Conservation (phyloP, 2,329 filamentous ascomycete genomes). For the Diaporthe australafricana region DNA sequence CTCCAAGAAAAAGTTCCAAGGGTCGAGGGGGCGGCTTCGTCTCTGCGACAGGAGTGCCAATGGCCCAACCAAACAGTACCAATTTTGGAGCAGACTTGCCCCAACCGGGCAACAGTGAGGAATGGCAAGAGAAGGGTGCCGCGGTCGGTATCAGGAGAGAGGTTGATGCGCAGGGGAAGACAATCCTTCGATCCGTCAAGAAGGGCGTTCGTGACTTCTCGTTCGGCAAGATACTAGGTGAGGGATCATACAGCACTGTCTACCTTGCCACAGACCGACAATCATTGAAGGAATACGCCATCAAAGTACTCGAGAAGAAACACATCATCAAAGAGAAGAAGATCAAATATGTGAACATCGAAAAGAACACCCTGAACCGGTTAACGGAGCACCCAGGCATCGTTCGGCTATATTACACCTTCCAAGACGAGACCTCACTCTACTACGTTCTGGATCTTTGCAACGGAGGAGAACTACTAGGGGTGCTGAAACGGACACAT, state of each 20-base stretch:
- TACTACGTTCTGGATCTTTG: slow-evolving; percentile 98
- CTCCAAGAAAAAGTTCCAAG: slow-evolving; percentile 81
- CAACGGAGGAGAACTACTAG: slow-evolving; percentile 89
- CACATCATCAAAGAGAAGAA: slow-evolving; percentile 99
- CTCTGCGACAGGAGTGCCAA: slow-evolving; percentile 57
- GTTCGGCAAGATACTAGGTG: slow-evolving; percentile 90
- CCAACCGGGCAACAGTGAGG: slow-evolving; percentile 76
- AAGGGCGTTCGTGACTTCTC: slow-evolving; percentile 98
- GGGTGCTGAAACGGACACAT: slow-evolving; percentile 91
- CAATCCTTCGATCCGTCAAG: slow-evolving; percentile 86
- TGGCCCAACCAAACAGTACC: slow-evolving; percentile 46
- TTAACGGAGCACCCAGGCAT: slow-evolving; percentile 97
- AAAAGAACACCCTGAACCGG: slow-evolving; percentile 97
- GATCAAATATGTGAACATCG: slow-evolving; percentile 99
- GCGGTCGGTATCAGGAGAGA: slow-evolving; percentile 86
- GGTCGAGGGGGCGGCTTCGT: slow-evolving; percentile 71
- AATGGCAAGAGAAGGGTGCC: slow-evolving; percentile 97
- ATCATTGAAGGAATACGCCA: slow-evolving; percentile 94
- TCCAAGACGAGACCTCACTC: slow-evolving; percentile 94
- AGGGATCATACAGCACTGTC: slow-evolving; percentile 98
- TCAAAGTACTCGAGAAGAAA: slow-evolving; percentile 97
- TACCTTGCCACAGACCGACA: slow-evolving; percentile 92
- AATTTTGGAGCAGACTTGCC: slow-evolving; percentile 54
- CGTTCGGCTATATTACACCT: slow-evolving; percentile 97
- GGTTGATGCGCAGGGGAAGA: slow-evolving; percentile 85